Conservation (phyloP, 306 rosid species). For the Prosopis cineraria region DNA sequence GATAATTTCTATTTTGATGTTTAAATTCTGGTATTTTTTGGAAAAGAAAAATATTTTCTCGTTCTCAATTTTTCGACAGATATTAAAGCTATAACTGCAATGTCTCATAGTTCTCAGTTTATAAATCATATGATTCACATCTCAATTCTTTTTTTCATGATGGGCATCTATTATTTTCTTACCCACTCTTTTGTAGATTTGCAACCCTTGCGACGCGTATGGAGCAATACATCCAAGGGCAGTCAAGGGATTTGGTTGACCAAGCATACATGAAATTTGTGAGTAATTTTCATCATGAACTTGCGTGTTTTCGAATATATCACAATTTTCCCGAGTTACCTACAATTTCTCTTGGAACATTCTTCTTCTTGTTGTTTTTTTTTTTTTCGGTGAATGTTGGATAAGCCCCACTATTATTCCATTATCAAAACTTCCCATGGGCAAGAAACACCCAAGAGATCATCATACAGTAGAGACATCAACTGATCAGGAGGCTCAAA, state of each 20-base stretch:
- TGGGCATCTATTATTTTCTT: constrained; percentile 26
- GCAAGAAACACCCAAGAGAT: too few relatives aligned
- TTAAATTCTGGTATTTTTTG: background rate
- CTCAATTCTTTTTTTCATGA: background rate
- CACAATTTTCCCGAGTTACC: background rate
- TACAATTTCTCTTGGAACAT: too few relatives aligned
- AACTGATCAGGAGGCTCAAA: too few relatives aligned
- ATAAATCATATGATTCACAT: constrained; percentile 4
- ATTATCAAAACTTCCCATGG: too few relatives aligned
- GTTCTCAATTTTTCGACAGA: background rate
- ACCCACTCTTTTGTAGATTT: constrained; percentile 58
- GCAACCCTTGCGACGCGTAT: constrained; percentile 95
- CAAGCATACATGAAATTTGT: constrained; percentile 97
- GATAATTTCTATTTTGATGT: background rate
- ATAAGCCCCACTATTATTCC: too few relatives aligned
- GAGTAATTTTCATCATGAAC: constrained; percentile 41
- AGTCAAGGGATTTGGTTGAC: constrained; percentile 98
- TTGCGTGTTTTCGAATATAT: constrained; percentile 23
- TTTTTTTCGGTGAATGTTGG: too few relatives aligned
- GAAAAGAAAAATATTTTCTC: background rate
- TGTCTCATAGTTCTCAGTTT: background rate
- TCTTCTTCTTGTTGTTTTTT: too few relatives aligned
- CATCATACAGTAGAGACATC: too few relatives aligned
- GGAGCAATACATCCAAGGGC: constrained; percentile 96
- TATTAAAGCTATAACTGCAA: constrained; percentile 6